Percentiles rank a stretch among this genome's conserved stretches.
These are phyloP conservation scores for Aspergillus fructus DNA, from an alignment of 2,329 filamentous ascomycete species.

Conservation along the genomic window DNA sequence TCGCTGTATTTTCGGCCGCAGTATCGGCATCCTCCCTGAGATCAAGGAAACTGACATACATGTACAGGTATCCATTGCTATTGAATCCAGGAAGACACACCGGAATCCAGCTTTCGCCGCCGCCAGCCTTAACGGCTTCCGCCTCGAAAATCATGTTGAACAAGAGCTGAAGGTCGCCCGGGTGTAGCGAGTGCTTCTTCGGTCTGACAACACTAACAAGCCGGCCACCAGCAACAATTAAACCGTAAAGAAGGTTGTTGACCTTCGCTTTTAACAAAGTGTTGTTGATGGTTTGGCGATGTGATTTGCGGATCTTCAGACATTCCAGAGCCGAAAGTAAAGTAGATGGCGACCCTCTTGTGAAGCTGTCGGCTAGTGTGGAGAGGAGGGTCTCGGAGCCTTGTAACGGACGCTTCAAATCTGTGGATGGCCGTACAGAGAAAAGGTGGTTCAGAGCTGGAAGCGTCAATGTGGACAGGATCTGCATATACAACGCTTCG, in stretches of 20 bases:
- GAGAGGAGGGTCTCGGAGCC: slow-evolving; percentile 90
- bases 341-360: slow-evolving; percentile 83
- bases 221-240: slow-evolving; percentile 87
- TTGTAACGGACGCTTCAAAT: slow-evolving; percentile 83
- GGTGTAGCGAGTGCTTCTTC: slow-evolving; percentile 91
- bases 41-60: slow-evolving; percentile 97
- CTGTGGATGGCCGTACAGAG: slow-evolving; percentile 85
- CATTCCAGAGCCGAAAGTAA: slow-evolving; percentile 90
- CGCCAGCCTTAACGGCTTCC: slow-evolving; percentile 83
- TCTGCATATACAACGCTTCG: slow-evolving; percentile 96
- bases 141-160: slow-evolving; percentile 99
- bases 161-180: slow-evolving; percentile 90
- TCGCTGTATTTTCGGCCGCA: slow-evolving; percentile 42
- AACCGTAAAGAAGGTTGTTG: slow-evolving; percentile 80
- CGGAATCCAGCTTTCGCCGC: slow-evolving; percentile 97
- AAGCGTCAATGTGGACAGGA: slow-evolving; percentile 88
- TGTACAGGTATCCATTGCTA: slow-evolving; percentile 93
- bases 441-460: slow-evolving; percentile 86
- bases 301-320: slow-evolving; percentile 83
- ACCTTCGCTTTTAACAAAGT: slow-evolving; percentile 76
- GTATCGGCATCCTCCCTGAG: slow-evolving; percentile 51
- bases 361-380: slow-evolving; percentile 91
- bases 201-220: slow-evolving; percentile 94
- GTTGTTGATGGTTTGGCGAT: slow-evolving; percentile 82
- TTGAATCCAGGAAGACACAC: slow-evolving; percentile 96